A percentile compares a stretch with the other conserved stretches of the same genome.
Evolutionary conservation across 495 filamentous ascomycete genomes (phyloP).

Genomic region (Pyronema domesticum): DNA sequence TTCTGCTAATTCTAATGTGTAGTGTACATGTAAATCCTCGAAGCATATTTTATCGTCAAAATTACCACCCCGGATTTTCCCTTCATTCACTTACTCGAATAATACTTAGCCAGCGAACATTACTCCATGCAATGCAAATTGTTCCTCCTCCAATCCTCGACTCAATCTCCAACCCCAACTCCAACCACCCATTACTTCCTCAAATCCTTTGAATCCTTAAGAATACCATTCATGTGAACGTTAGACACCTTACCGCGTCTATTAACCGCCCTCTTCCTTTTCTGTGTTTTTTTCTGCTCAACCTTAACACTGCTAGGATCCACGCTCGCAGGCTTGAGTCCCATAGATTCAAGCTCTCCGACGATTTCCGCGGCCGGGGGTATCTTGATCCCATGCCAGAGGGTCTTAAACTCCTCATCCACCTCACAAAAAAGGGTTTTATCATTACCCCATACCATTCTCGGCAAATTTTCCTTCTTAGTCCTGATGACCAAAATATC

Average conservation of each 20-base stretch:
- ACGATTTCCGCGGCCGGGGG: slow-evolving; percentile 60
- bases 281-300: slow-evolving; percentile 46
- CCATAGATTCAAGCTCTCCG: slow-evolving; percentile 49
- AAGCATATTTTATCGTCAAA: too few relatives aligned
- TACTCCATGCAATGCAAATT: too few relatives aligned
- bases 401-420: slow-evolving; percentile 60
- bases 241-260: slow-evolving; percentile 77
- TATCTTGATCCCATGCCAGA: slow-evolving; percentile 69
- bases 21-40: too few relatives aligned
- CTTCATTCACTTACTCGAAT: too few relatives aligned
- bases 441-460: slow-evolving; percentile 78
- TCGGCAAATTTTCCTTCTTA: slow-evolving; percentile 77
- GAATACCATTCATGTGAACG: slow-evolving; percentile 72
- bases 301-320: slow-evolving; percentile 46
- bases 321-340: slow-evolving; percentile 63
- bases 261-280: slow-evolving; percentile 47
- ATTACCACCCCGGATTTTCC: too few relatives aligned
- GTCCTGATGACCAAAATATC: slow-evolving; percentile 70
- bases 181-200: slow-evolving; percentile 6
- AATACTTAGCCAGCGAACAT: too few relatives aligned
- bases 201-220: slow-evolving; percentile 47
- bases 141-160: too few relatives aligned
- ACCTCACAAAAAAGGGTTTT: slow-evolving; percentile 54
- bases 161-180: too few relatives aligned
- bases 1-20: too few relatives aligned